Evolutionary conservation across 345 rosid species (phyloP), one percentile per base, ranked within the genome.

Genomic region (Hypericum perforatum): DNA sequence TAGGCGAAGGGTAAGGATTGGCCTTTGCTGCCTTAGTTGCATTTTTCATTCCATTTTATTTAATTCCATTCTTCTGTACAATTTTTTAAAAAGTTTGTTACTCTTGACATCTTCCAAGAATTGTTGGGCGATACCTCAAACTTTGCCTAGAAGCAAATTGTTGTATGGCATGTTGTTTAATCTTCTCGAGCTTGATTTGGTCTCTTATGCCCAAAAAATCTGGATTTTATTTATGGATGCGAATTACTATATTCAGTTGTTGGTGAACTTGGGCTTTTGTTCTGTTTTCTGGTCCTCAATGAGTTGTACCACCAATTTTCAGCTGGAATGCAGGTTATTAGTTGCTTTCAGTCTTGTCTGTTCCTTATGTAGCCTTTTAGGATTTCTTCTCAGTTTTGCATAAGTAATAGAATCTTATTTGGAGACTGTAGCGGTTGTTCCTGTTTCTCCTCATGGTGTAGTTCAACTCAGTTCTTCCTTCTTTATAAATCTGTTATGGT

Each of bases 1-100:
- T 89, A 0, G 97, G 99, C 2, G 91, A 89, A 82, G 97, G 99
- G n/a, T n/a, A n/a, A n/a, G n/a, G n/a, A n/a, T n/a, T n/a, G n/a
- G n/a, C n/a, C n/a, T n/a, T n/a, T n/a, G n/a, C n/a, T n/a, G n/a
- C n/a, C n/a, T n/a, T n/a, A n/a, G n/a, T n/a, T n/a, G n/a, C n/a
- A n/a, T n/a, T n/a, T n/a, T n/a, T n/a, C n/a, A n/a, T n/a, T n/a
- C n/a, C n/a, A n/a, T n/a, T n/a, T n/a, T n/a, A n/a, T n/a, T n/a
- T n/a, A n/a, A n/a, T n/a, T n/a, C n/a, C n/a, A n/a, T n/a, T n/a
- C n/a, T n/a, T n/a, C n/a, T n/a, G n/a, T n/a, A n/a, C n/a, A n/a
- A n/a, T n/a, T n/a, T n/a, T n/a, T n/a, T n/a, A n/a, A n/a, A n/a
- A n/a, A n/a, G n/a, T n/a, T n/a, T n/a, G n/a, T n/a, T n/a, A n/a